Conservation (phyloP, 2,329 filamentous ascomycete species). For the Pseudopyricularia cyperi region DNA sequence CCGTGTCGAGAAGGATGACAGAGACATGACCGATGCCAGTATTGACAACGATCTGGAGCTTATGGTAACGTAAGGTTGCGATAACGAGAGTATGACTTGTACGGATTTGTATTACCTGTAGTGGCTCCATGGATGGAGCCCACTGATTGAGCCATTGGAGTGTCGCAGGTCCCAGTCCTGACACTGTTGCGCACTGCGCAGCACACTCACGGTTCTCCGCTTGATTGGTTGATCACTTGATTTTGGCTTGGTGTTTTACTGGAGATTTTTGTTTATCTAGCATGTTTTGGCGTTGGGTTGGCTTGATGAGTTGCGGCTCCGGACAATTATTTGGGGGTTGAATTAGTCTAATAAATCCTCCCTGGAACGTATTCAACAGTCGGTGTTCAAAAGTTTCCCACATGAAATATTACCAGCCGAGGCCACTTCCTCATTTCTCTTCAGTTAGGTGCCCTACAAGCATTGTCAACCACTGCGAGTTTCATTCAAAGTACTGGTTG, state of each 20-base stretch:
- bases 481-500: too few relatives aligned
- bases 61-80: conserved; percentile 32
- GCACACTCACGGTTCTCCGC: background rate
- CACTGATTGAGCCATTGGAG: background rate
- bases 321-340: background rate
- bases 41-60: conserved; percentile 32
- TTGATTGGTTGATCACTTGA: background rate
- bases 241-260: background rate
- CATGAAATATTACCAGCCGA: too few relatives aligned
- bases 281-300: background rate
- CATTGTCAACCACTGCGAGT: too few relatives aligned
- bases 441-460: too few relatives aligned
- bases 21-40: conserved; percentile 12
- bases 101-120: background rate
- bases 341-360: too few relatives aligned
- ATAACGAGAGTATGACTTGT: background rate
- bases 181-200: background rate
- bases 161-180: background rate
- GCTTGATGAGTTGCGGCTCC: background rate
- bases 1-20: conserved; percentile 18
- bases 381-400: too few relatives aligned
- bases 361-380: too few relatives aligned
- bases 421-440: too few relatives aligned
- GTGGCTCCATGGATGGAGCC: background rate
- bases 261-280: background rate